Conservation (phyloP, 768 basidiomycete species). For the Termitomyces sp. region DNA sequence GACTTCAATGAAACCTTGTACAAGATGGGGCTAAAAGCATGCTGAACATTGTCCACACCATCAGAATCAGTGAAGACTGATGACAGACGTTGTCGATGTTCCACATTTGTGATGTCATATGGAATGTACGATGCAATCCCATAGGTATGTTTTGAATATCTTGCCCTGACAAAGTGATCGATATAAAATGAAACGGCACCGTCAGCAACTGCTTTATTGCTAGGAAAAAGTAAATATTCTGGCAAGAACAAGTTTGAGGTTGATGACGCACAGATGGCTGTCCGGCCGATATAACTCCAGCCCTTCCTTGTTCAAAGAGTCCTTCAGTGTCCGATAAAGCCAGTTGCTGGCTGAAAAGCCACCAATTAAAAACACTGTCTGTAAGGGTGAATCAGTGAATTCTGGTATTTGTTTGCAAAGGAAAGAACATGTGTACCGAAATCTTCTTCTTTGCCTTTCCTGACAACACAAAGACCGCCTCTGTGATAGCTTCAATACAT, state of each 20-base stretch:
- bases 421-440: slow-evolving; percentile 15
- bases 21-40: slow-evolving; percentile 9
- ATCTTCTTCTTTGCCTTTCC: slow-evolving; percentile 12
- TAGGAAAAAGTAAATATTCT: slow-evolving; percentile 14
- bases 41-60: slow-evolving; percentile 6
- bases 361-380: slow-evolving; percentile 44
- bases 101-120: slow-evolving; percentile 15
- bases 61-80: slow-evolving; percentile 9
- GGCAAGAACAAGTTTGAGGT: not conserved
- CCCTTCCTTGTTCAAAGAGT: slow-evolving; percentile 18
- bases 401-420: not conserved
- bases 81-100: slow-evolving; percentile 16
- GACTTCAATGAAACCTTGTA: slow-evolving; percentile 6
- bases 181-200: slow-evolving; percentile 39
- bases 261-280: slow-evolving; percentile 15
- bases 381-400: not conserved
- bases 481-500: slow-evolving; percentile 17
- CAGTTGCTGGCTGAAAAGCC: slow-evolving; percentile 45
- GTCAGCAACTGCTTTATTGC: slow-evolving; percentile 47
- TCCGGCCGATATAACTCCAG: slow-evolving; percentile 20
- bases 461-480: slow-evolving; percentile 8
- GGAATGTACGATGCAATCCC: slow-evolving; percentile 22
- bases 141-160: slow-evolving; percentile 39
- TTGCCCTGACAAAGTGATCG: slow-evolving; percentile 38
- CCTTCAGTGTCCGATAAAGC: slow-evolving; percentile 33